A percentile compares a stretch with the other conserved stretches of the same genome.
phyloP scores from a whole-genome alignment of 257 asterid genomes.

The Nicotiana knightiana region DNA sequence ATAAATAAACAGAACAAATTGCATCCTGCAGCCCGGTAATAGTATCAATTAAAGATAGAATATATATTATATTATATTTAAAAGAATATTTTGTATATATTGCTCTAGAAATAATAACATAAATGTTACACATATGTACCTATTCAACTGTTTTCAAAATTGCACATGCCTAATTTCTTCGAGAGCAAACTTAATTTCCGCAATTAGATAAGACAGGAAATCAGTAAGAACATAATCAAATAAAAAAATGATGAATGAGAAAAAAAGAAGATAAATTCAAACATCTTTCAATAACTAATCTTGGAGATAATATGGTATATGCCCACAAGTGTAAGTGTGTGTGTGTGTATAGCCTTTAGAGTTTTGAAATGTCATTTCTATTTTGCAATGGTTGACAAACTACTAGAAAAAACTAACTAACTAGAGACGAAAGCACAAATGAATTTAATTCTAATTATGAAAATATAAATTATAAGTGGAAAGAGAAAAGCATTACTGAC shows the following conservation, averaged over 20 bases:
- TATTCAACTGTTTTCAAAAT: not conserved
- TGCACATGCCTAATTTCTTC: not conserved
- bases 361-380: not conserved
- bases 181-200: not conserved
- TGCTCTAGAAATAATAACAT: not conserved
- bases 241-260: not conserved
- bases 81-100: too few relatives aligned
- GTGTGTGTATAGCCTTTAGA: too few relatives aligned
- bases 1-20: too few relatives aligned
- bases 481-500: not conserved
- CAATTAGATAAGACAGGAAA: too few relatives aligned
- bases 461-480: not conserved
- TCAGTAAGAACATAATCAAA: too few relatives aligned
- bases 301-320: not conserved
- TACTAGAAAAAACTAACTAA: not conserved
- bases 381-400: not conserved
- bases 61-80: too few relatives aligned
- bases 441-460: not conserved
- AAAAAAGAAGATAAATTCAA: not conserved
- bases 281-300: not conserved
- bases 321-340: too few relatives aligned
- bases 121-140: not conserved
- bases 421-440: not conserved
- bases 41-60: too few relatives aligned
- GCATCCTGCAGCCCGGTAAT: too few relatives aligned